Conservation (phyloP, 2,329 filamentous ascomycete species). For the Botrytis hyacinthi region DNA sequence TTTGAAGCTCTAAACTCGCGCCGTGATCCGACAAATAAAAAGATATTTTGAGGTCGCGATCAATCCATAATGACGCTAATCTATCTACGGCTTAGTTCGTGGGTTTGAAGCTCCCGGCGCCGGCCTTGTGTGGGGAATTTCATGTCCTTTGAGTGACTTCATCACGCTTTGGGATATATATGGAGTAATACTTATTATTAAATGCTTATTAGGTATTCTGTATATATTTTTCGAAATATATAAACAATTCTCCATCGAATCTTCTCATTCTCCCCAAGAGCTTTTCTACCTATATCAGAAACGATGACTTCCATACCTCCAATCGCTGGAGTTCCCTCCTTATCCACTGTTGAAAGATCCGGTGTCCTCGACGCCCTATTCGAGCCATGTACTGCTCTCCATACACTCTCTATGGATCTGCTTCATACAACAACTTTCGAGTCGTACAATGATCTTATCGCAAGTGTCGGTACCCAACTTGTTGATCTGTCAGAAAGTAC, state of each 20-base stretch:
- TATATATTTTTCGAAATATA: neutral
- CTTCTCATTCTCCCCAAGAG: neutral
- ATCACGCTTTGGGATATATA: neutral
- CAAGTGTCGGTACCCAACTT: conserved; percentile 62
- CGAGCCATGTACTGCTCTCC: conserved; percentile 75
- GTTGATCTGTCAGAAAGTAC: conserved; percentile 54
- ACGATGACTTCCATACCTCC: conserved; percentile 50
- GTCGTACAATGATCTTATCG: conserved; percentile 69
- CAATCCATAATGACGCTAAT: neutral
- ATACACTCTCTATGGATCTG: conserved; percentile 66
- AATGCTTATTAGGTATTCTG: neutral
- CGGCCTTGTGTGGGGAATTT: conserved; percentile 14
- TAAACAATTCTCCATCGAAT: neutral
- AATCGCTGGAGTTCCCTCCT: conserved; percentile 53
- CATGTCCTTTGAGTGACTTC: conserved; percentile 4
- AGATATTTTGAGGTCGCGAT: conserved; percentile 23
- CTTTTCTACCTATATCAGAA: neutral
- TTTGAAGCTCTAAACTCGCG: conserved; percentile 29
- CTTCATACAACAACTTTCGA: conserved; percentile 59
- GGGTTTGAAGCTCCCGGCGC: conserved; percentile 9
- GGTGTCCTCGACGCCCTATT: conserved; percentile 74
- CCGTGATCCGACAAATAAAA: conserved; percentile 24
- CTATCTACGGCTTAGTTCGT: conserved; percentile 4
- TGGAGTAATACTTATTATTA: neutral
- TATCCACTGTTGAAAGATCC: conserved; percentile 54